Percentiles rank a stretch among this genome's conserved stretches.
These are phyloP conservation scores for Punctularia strigosozonata DNA, from an alignment of 768 basidiomycete genomes.

Conservation along the genomic window DNA sequence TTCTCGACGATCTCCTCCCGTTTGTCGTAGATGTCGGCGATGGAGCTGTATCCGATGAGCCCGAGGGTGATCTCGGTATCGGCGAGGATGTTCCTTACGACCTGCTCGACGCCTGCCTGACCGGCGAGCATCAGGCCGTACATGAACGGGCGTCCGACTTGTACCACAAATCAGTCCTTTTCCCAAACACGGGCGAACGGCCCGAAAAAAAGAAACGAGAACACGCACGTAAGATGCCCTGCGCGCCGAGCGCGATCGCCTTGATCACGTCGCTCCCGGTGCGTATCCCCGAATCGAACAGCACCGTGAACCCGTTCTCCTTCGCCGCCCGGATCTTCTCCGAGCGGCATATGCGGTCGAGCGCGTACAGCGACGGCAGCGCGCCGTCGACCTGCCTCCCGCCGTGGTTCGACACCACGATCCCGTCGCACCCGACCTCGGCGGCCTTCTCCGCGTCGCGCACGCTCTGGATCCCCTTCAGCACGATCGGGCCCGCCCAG, in stretches of 20 bases:
- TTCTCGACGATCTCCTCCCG: constrained; percentile 37
- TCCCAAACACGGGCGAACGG: constrained; percentile 1
- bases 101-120: constrained; percentile 64
- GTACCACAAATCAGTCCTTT: neutral
- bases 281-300: constrained; percentile 77
- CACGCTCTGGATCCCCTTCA: constrained; percentile 68
- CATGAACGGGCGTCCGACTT: constrained; percentile 67
- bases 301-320: constrained; percentile 45
- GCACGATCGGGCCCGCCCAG: constrained; percentile 67
- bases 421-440: constrained; percentile 54
- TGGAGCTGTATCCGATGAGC: constrained; percentile 41
- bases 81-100: constrained; percentile 53
- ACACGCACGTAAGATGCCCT: constrained; percentile 60
- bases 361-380: constrained; percentile 59
- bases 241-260: constrained; percentile 78
- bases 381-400: constrained; percentile 73
- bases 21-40: constrained; percentile 55
- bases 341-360: constrained; percentile 58
- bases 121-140: constrained; percentile 65
- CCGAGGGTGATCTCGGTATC: constrained; percentile 60
- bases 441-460: constrained; percentile 61
- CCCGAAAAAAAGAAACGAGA: neutral
- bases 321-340: constrained; percentile 46
- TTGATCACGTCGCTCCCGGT: constrained; percentile 78
- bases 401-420: constrained; percentile 75